Evolutionary conservation across 148 eudicot genomes (phyloP).

Genomic region (Simmondsia chinensis): DNA sequence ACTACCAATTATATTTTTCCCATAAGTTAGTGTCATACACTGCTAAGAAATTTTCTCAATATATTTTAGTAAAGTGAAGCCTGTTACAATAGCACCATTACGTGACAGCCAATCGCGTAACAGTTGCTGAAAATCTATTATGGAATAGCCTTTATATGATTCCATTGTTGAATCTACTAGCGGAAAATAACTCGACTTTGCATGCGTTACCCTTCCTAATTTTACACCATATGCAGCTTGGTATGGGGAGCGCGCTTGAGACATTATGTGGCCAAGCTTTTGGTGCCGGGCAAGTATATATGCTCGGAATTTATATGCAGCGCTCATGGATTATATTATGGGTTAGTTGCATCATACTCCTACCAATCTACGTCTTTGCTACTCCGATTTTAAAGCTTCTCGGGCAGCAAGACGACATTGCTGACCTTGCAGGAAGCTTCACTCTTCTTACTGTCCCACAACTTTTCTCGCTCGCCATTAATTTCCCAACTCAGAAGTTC

Average conservation of each 20-base stretch:
- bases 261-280: conserved; percentile 85
- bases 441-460: conserved; percentile 45
- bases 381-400: conserved; percentile 50
- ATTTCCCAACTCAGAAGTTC: conserved; percentile 66
- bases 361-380: conserved; percentile 59
- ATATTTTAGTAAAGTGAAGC: too few species aligned
- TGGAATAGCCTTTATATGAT: neutral
- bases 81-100: too few species aligned
- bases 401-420: conserved; percentile 58
- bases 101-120: too few species aligned
- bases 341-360: conserved; percentile 28
- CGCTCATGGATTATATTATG: conserved; percentile 62
- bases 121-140: too few species aligned
- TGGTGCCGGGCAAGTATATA: conserved; percentile 62
- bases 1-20: too few species aligned
- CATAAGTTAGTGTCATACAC: too few species aligned
- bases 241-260: conserved; percentile 89
- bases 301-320: conserved; percentile 77
- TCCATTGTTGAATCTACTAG: neutral
- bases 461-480: conserved; percentile 48
- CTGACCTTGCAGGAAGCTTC: conserved; percentile 53
- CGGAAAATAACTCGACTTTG: too few species aligned
- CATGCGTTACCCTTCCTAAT: neutral
- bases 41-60: too few species aligned
- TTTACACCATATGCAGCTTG: conserved; percentile 34